Conservation (phyloP, 306 rosid genomes). For the Lathyrus aphaca region DNA sequence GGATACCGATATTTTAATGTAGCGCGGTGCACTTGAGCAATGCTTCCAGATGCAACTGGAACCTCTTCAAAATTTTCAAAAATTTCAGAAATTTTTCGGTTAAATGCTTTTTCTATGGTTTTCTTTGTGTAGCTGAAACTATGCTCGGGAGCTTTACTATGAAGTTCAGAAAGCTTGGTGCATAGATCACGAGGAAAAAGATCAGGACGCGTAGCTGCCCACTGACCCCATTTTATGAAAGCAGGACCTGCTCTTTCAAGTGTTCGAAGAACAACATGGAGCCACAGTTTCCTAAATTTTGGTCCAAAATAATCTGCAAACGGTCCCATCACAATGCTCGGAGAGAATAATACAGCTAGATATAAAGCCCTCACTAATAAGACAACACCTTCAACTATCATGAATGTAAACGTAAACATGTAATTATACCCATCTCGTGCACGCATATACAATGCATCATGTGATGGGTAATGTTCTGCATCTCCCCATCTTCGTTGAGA, state of each 20-base stretch:
- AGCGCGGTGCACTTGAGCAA: conserved; percentile 98
- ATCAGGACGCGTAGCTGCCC: conserved; percentile 99
- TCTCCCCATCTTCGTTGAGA: conserved; percentile 60
- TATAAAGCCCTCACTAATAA: conserved; percentile 74
- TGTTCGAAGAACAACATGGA: conserved; percentile 74
- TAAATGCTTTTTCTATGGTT: conserved; percentile 90
- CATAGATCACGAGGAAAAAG: conserved; percentile 96
- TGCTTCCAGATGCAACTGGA: conserved; percentile 99
- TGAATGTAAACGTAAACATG: conserved; percentile 52
- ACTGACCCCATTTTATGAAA: conserved; percentile 99
- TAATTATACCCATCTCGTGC: conserved; percentile 85
- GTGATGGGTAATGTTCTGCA: conserved; percentile 54
- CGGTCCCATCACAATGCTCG: conserved; percentile 86
- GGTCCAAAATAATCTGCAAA: conserved; percentile 74
- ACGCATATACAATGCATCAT: conserved; percentile 59
- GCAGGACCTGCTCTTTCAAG: conserved; percentile 94
- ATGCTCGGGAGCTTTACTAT: conserved; percentile 95
- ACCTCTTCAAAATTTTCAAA: conserved; percentile 91
- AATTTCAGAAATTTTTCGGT: conserved; percentile 81
- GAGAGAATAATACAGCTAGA: conserved; percentile 79
- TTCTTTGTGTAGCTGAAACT: conserved; percentile 87
- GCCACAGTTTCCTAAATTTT: conserved; percentile 77
- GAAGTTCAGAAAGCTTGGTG: conserved; percentile 80
- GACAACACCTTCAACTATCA: conserved; percentile 65
- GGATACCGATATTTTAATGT: conserved; percentile 80